Base-by-base conservation (phyloP, 1,139 yeast species). In the Yamadazyma trypodendri region DNA sequence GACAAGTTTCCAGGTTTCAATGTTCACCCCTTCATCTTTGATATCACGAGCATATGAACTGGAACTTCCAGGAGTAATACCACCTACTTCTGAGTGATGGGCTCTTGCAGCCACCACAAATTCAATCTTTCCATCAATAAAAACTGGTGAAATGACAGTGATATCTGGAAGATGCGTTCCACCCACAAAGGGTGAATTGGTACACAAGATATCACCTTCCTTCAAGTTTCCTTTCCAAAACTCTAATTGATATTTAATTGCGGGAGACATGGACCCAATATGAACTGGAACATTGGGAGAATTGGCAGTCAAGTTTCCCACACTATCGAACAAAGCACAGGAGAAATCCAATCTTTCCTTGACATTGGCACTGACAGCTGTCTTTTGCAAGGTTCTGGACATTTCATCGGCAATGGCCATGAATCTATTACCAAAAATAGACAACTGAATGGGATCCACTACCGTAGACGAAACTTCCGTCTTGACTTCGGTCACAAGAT, bases 11-110 rank as follows among this genome's bases (percentile, higher is more conserved):
- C 75, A 76, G 5, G 79, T 72, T 41, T 67, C 65, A 40, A 80
- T 76, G 36, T 76, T 68, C 7, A 82, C 85, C 29, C 86, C 86
- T 54, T 80, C 86, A 50, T 80, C 79, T 65, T 75, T 76, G 18
- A 80, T 58, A 48, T 72, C 80, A 45, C 73, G 74, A 15, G 84
- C 77, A 46, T 73, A 72, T 5, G 84, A 80, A 3, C 84, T 81
- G 72, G 79, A 77, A 1, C 85, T 79, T 1, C 86, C 86, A 1
- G 86, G 83, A 16, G 78, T 60, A 34, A 77, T 62, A 24, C 86
- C 85, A 28, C 86, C 86, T 49, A 80, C 79, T 50, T 80, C 86
- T 4, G 84, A 76, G 51, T 80, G 85, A 51, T 80, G 86, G 8
- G 84, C 86, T 32, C 86, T 62, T 3, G 84, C 69, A 1, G 86